phyloP scores from a whole-genome alignment of 495 filamentous ascomycete genomes.

The Rhypophila decipiens region DNA sequence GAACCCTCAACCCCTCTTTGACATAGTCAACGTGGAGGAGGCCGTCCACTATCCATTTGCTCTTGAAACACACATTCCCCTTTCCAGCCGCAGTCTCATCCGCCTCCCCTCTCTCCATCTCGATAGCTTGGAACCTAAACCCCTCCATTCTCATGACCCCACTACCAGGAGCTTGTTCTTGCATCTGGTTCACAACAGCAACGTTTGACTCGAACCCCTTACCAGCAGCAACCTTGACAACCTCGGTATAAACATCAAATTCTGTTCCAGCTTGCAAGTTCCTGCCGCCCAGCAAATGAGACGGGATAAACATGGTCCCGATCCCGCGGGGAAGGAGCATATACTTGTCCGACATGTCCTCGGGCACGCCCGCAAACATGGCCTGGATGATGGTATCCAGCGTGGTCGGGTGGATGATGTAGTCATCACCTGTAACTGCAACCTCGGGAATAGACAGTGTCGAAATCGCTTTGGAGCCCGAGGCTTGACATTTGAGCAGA shows the following conservation, averaged over 20 bases:
- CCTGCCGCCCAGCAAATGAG: too few relatives aligned
- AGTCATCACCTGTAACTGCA: conserved; percentile 14
- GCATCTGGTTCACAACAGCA: not conserved
- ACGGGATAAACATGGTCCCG: conserved; percentile 11
- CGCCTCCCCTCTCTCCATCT: not conserved
- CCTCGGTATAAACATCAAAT: too few relatives aligned
- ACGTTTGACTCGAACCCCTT: conserved; percentile 5
- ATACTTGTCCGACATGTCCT: conserved; percentile 14
- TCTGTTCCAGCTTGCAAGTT: too few relatives aligned
- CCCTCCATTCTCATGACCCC: too few relatives aligned
- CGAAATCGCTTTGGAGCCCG: conserved; percentile 5
- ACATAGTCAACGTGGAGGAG: not conserved
- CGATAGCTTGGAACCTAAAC: conserved; percentile 8
- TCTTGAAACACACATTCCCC: not conserved
- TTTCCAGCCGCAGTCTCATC: not conserved
- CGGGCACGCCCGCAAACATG: conserved; percentile 15
- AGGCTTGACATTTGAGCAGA: conserved; percentile 9
- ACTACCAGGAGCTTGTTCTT: too few relatives aligned
- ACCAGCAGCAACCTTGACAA: too few relatives aligned
- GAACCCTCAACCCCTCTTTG: not conserved
- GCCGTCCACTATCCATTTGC: not conserved
- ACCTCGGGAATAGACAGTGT: conserved; percentile 17
- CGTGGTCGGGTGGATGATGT: conserved; percentile 38
- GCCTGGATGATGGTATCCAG: conserved; percentile 25
- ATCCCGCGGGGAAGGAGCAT: conserved; percentile 25